phyloP scores from a whole-genome alignment of 306 rosid genomes.

The Mimosa pudica region DNA sequence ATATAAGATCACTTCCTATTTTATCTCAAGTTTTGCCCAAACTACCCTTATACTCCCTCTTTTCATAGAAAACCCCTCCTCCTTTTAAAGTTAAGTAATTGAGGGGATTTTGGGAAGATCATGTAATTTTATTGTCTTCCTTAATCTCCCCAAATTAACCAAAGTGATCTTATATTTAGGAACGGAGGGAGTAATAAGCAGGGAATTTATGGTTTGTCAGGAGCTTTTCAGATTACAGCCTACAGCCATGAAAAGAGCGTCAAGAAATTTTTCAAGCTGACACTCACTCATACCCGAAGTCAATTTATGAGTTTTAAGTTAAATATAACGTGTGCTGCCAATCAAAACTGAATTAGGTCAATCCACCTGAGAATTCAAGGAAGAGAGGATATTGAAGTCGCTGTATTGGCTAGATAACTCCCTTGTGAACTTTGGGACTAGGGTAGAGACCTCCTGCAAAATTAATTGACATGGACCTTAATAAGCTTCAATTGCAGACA shows the following conservation, averaged over 20 bases:
- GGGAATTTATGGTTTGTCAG: constrained; percentile 29
- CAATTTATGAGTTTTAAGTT: constrained; percentile 27
- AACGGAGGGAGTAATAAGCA: no score
- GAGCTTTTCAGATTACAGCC: constrained; percentile 28
- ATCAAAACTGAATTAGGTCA: constrained; percentile 25
- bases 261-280: constrained; percentile 5
- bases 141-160: no score
- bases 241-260: constrained; percentile 15
- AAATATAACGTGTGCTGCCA: constrained; percentile 18
- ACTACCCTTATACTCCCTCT: no score
- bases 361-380: constrained; percentile 93
- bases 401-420: constrained; percentile 86
- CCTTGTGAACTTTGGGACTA: constrained; percentile 76
- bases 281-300: not conserved
- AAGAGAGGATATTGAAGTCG: constrained; percentile 93
- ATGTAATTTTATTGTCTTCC: no score
- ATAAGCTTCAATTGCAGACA: constrained; percentile 33
- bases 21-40: no score
- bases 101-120: no score
- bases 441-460: constrained; percentile 84
- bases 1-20: no score
- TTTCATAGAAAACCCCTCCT: no score
- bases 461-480: constrained; percentile 35
- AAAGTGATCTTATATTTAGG: no score
- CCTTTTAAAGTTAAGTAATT: no score